Conservation (phyloP, 768 basidiomycete species). For the Psilocybe azurescens region DNA sequence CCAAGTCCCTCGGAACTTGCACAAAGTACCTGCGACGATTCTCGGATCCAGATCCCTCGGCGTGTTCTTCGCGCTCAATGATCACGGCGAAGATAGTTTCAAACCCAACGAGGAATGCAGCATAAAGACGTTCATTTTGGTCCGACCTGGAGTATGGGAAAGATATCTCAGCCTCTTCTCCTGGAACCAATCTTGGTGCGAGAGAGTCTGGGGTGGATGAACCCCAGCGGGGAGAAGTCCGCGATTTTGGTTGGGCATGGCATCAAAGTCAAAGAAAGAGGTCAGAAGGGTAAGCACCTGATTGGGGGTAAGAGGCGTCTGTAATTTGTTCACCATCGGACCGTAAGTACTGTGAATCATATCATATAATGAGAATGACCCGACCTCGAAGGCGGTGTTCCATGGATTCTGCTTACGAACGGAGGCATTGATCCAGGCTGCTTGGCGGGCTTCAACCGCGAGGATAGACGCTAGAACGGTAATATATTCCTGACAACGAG, state of each 20-base stretch:
- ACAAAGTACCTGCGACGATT: constrained; percentile 23
- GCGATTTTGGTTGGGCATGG: constrained; percentile 57
- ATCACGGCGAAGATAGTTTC: constrained; percentile 45
- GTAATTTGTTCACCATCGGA: not conserved
- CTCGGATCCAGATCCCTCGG: not conserved
- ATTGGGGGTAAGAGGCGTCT: constrained; percentile 47
- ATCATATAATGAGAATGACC: not conserved
- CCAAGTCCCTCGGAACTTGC: constrained; percentile 45
- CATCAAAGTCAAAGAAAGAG: constrained; percentile 55
- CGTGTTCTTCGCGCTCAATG: constrained; percentile 18
- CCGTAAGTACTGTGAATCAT: not conserved
- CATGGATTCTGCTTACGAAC: constrained; percentile 55
- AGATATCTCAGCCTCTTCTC: constrained; percentile 25
- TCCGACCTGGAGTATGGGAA: constrained; percentile 24
- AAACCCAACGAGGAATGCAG: constrained; percentile 56
- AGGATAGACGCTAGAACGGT: constrained; percentile 66
- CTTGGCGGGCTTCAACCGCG: constrained; percentile 63
- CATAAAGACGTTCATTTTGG: constrained; percentile 35
- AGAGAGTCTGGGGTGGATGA: constrained; percentile 32
- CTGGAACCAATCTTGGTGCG: constrained; percentile 25
- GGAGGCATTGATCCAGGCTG: constrained; percentile 61
- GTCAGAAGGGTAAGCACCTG: constrained; percentile 46
- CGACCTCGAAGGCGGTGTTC: constrained; percentile 67
- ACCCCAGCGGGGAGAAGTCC: constrained; percentile 41
- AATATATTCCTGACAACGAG: constrained; percentile 37